phyloP scores from a whole-genome alignment of 805 yeast genomes.

The Yarrowia deformans region DNA sequence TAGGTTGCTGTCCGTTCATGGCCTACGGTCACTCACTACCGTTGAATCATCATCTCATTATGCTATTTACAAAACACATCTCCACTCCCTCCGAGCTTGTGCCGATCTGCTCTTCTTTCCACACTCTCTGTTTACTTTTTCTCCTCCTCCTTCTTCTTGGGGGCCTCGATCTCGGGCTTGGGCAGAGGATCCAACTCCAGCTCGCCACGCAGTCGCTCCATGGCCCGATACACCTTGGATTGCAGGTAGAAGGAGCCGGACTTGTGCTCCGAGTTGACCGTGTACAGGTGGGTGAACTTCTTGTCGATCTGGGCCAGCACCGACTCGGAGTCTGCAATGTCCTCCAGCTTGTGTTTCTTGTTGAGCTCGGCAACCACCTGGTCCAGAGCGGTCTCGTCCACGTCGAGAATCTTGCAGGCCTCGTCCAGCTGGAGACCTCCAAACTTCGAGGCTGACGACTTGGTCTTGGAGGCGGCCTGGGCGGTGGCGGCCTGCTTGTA shows the following conservation, averaged over 20 bases:
- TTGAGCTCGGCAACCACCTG: conserved; percentile 27
- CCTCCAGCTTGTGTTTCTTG: conserved; percentile 34
- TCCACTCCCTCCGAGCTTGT: not conserved
- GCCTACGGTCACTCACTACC: not conserved
- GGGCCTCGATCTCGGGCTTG: conserved; percentile 36
- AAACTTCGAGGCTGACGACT: conserved; percentile 54
- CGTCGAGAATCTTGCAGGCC: conserved; percentile 86
- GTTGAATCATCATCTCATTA: conserved; percentile 25
- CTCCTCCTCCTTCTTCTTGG: conserved; percentile 39
- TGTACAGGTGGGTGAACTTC: conserved; percentile 82
- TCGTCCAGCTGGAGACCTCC: conserved; percentile 88
- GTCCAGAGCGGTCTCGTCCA: conserved; percentile 61
- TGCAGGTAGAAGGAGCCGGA: conserved; percentile 96
- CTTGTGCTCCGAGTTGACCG: conserved; percentile 88
- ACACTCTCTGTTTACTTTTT: conserved; percentile 2
- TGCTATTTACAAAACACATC: conserved; percentile 30
- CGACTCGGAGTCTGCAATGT: conserved; percentile 30
- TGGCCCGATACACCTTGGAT: conserved; percentile 91
- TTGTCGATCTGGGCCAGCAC: conserved; percentile 63
- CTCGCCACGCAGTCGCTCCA: conserved; percentile 87
- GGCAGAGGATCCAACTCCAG: conserved; percentile 52
- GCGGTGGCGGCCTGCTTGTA: conserved; percentile 95
- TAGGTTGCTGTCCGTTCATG: not conserved
- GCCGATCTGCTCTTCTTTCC: conserved; percentile 3
- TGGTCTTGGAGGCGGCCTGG: conserved; percentile 69